A percentile compares a stretch with the other conserved stretches of the same genome.
Conservation (phyloP, 805 yeast species). For the Lipomyces yamanashiensis region DNA sequence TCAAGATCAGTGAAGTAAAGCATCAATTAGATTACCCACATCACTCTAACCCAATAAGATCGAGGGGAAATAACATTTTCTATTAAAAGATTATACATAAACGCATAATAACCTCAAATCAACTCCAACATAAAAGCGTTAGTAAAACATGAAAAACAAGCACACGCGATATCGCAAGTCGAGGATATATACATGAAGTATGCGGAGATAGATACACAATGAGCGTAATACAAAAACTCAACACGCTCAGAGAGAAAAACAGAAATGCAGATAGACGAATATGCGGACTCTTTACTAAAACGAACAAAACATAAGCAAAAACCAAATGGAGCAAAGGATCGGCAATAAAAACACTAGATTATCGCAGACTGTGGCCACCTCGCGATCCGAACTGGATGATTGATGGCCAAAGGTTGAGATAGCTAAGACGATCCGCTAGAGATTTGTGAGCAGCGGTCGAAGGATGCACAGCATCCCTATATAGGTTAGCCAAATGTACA, state of each 20-base stretch:
- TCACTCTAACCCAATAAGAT: too few species aligned
- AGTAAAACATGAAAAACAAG: not conserved
- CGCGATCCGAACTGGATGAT: not conserved
- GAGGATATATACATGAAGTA: not conserved
- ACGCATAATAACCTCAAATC: not conserved
- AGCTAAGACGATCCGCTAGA: conserved; percentile 20
- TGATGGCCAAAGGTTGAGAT: conserved; percentile 30
- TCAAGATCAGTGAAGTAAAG: too few species aligned
- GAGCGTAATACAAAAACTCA: not conserved
- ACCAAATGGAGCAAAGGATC: too few species aligned
- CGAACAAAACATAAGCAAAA: too few species aligned
- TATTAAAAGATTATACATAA: not conserved
- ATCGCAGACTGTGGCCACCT: not conserved
- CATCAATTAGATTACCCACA: too few species aligned
- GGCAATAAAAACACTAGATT: not conserved
- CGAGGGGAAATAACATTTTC: not conserved
- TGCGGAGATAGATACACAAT: not conserved
- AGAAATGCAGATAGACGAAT: not conserved
- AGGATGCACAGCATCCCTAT: conserved; percentile 32
- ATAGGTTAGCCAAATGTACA: not conserved
- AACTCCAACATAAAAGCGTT: not conserved
- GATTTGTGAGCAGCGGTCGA: conserved; percentile 31
- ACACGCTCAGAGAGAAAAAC: not conserved
- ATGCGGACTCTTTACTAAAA: not conserved
- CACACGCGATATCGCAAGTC: not conserved